These are phyloP conservation scores for Rhodotorula taiwanensis DNA, from an alignment of 768 basidiomycete species.

Conservation along the genomic window DNA sequence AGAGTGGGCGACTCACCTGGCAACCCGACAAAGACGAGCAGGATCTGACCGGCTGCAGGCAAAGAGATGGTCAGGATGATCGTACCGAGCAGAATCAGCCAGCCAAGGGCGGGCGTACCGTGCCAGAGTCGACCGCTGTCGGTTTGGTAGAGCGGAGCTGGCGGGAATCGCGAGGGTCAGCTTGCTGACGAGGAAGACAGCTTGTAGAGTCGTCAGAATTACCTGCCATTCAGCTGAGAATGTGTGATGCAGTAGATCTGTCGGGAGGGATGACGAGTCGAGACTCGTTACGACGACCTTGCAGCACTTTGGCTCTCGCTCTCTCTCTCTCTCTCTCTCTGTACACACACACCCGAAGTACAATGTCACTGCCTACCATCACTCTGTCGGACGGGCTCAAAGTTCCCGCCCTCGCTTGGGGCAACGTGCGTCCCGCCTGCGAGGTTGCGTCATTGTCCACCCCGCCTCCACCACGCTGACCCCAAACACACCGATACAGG, in stretches of 20 bases:
- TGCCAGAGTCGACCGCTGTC: slow-evolving; percentile 51
- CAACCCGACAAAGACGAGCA: slow-evolving; percentile 83
- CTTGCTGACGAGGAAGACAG: no score
- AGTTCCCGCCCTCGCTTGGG: slow-evolving; percentile 42
- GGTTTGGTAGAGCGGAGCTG: slow-evolving; percentile 91
- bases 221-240: no score
- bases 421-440: slow-evolving; percentile 37
- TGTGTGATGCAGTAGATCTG: no score
- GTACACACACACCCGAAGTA: background rate
- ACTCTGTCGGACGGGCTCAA: slow-evolving; percentile 41
- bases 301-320: no score
- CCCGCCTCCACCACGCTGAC: background rate
- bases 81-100: background rate
- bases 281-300: no score
- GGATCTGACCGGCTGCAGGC: slow-evolving; percentile 63
- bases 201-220: no score
- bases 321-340: no score
- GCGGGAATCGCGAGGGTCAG: no score
- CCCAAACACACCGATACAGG: background rate
- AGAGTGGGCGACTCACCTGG: slow-evolving; percentile 49
- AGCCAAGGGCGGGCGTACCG: slow-evolving; percentile 5
- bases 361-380: slow-evolving; percentile 36
- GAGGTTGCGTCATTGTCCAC: background rate
- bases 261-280: no score
- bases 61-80: background rate